These are phyloP conservation scores for Cytospora paraplurivora DNA, from an alignment of 2,329 filamentous ascomycete genomes.

Conservation along the genomic window DNA sequence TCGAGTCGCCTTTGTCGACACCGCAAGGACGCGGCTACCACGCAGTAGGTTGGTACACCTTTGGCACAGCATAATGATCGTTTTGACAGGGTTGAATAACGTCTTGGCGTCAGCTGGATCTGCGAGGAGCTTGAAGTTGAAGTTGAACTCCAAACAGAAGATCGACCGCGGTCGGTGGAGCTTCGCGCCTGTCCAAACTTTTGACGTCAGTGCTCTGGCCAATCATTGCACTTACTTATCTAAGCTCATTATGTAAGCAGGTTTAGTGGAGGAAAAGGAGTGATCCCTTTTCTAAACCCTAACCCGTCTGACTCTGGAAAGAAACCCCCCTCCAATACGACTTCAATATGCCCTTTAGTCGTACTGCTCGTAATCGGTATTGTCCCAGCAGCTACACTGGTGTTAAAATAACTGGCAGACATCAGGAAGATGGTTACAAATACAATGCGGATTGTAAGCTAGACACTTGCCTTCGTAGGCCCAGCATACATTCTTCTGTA, in stretches of 20 bases:
- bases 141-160: conserved; percentile 7
- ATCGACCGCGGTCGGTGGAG: conserved; percentile 4
- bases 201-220: conserved; percentile 20
- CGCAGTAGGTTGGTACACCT: conserved; percentile 19
- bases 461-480: too few relatives aligned
- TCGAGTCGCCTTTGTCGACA: background rate
- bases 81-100: background rate
- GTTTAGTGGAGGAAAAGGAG: background rate
- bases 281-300: background rate
- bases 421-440: too few relatives aligned
- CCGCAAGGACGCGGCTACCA: background rate
- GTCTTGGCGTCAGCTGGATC: background rate
- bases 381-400: too few relatives aligned
- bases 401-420: too few relatives aligned
- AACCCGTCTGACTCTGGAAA: background rate
- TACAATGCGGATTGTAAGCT: too few relatives aligned
- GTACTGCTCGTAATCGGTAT: too few relatives aligned
- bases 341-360: too few relatives aligned
- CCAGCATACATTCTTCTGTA: too few relatives aligned
- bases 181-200: background rate
- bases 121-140: background rate
- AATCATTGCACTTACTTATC: conserved; percentile 11
- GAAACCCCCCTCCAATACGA: background rate
- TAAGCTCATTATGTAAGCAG: conserved; percentile 25
- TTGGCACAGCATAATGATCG: conserved; percentile 20